phyloP scores from a whole-genome alignment of 225 moss, liverwort and hornwort species.

The Sphagnum tenellum region DNA sequence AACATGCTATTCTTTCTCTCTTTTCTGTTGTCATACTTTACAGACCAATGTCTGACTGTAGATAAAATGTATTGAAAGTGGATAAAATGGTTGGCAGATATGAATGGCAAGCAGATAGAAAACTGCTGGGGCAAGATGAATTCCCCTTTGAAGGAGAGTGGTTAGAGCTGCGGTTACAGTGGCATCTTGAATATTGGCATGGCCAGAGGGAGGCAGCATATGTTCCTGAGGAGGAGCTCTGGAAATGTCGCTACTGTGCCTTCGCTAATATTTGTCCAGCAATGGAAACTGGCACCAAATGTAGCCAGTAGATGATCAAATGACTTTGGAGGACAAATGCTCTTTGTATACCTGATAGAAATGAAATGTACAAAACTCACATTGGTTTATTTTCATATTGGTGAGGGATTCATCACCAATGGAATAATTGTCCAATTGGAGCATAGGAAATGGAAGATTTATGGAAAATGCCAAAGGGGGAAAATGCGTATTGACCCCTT shows the following conservation, averaged over 20 bases:
- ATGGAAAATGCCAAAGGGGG: too few relatives aligned
- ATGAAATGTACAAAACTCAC: too few relatives aligned
- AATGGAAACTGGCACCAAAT: constrained; percentile 14
- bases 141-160: constrained; percentile 79
- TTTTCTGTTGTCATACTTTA: not conserved
- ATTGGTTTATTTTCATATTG: too few relatives aligned
- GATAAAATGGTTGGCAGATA: constrained; percentile 37
- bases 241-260: constrained; percentile 87
- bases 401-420: too few relatives aligned
- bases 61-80: too few relatives aligned
- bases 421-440: too few relatives aligned
- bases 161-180: constrained; percentile 66
- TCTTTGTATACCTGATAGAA: too few relatives aligned
- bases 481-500: too few relatives aligned
- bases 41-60: not conserved
- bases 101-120: constrained; percentile 92
- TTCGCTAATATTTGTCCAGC: constrained; percentile 64
- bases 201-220: constrained; percentile 62
- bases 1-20: not conserved
- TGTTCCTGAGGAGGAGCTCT: constrained; percentile 72
- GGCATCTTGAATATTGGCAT: constrained; percentile 88
- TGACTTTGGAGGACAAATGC: too few relatives aligned
- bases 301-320: too few relatives aligned
- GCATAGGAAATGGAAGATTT: too few relatives aligned
- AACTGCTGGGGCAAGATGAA: constrained; percentile 77